A percentile compares a stretch with the other conserved stretches of the same genome.
These are phyloP conservation scores for Tolypocladium nubicola DNA, from an alignment of 2,329 filamentous ascomycete genomes.

Conservation along the genomic window DNA sequence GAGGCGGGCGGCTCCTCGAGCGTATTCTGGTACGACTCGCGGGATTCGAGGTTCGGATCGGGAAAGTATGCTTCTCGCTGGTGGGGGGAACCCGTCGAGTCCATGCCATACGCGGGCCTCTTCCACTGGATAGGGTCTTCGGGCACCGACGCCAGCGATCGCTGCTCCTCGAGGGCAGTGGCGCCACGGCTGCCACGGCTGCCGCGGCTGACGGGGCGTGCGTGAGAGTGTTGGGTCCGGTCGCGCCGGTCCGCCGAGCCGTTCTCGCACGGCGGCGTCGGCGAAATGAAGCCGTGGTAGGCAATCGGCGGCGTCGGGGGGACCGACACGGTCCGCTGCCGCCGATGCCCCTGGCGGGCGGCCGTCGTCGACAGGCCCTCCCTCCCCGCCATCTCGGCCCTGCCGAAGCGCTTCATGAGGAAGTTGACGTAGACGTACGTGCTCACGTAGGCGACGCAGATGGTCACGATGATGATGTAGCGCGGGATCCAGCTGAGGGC, in stretches of 20 bases:
- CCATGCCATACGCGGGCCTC: background rate
- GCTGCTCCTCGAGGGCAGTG: background rate
- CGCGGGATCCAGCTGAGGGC: constrained; percentile 64
- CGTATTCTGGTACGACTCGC: background rate
- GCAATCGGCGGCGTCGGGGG: constrained; percentile 19
- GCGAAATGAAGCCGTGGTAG: constrained; percentile 21
- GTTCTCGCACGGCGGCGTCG: constrained; percentile 11
- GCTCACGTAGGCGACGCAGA: constrained; percentile 53
- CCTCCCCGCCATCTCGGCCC: constrained; percentile 2
- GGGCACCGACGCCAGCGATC: background rate
- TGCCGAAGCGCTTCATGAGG: constrained; percentile 28
- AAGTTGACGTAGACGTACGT: constrained; percentile 59
- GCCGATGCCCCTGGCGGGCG: constrained; percentile 4
- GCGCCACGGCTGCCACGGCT: background rate
- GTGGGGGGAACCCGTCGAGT: background rate
- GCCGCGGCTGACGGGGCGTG: background rate
- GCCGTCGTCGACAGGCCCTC: background rate
- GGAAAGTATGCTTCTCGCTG: background rate
- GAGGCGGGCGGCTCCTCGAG: background rate
- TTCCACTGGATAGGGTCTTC: background rate
- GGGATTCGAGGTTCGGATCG: background rate
- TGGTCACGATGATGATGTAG: constrained; percentile 55
- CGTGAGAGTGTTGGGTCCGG: background rate
- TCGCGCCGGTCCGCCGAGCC: constrained; percentile 6
- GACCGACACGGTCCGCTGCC: constrained; percentile 4